Evolutionary conservation across 208 protist genomes (phyloP), one percentile per base, ranked within the genome.

Genomic region (Trypanosoma melophagium): DNA sequence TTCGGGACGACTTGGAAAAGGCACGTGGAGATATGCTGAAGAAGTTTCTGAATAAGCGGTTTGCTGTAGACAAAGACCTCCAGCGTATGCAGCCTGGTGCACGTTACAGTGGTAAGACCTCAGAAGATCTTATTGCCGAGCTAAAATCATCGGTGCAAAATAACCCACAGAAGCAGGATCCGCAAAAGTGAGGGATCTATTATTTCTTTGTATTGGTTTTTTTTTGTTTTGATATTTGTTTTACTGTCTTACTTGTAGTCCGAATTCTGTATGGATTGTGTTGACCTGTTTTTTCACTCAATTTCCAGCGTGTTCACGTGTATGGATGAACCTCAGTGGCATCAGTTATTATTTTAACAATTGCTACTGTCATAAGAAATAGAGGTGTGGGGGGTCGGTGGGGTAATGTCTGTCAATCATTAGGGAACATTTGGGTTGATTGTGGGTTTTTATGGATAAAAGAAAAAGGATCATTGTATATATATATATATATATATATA

Each of bases 31-130:
- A 96, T 53, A 96, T 96, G 91, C 77, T 96, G 24, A 96, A 96
- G 61, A 96, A 96, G 76, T 96, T 96, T 76, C 60, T 96, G 13
- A 96, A 96, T 75, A 96, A 96, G 62, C 83, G 91, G 16, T 96
- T 91, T 66, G 85, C 87, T 14, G 91, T 96, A n/a, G 88, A 96
- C 73, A 94, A 96, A 80, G 88, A 96, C 54, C 76, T 96, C n/a
- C 84, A 89, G 84, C 86, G 91, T 60, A 96, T 96, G 91, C 91
- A 96, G 72, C 91, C 91, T 1, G 91, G 91, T 50, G 84, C 80
- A 56, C 76, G 60, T 19, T 84, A 90, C 56, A 92, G 86, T 56
- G 91, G 88, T 22, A 96, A 96, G 75, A 89, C 80, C 16, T 76
- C 88, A 12, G 88, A 96, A 9, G 91, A 96, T 66, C 84, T 96